Base-by-base conservation (phyloP, 2,329 filamentous ascomycete species). In the Fusarium ambrosium region DNA sequence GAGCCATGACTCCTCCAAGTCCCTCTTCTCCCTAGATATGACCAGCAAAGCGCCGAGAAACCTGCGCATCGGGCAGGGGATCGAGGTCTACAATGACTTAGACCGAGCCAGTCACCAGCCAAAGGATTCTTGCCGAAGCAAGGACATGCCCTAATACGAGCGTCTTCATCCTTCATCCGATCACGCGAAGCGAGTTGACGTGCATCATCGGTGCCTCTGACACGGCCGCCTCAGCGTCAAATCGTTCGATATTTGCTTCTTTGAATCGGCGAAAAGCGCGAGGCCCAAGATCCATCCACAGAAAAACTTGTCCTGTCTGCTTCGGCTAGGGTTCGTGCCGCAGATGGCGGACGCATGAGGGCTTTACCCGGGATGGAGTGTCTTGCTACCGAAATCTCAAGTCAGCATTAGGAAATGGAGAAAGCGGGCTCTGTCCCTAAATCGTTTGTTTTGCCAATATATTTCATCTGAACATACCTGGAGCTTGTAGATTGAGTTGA, bases 181-280 rank as follows among this genome's bases (percentile, higher is more conserved):
- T 37, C 45, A 63, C 55, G 37, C 55, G 55, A 66, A 55, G 62
- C 27, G 43, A 66, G 56, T 51, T 67, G 56, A 63, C 43, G 58
- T 62, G 70, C 71, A 74, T 65, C 63, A 66, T 71, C 61, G 65
- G 56, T 61, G 58, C 27, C 53, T 64, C 36, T 22, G 59, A 55
- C 37, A 55, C 71, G 65, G 64, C 37, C 51, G 22, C 32, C 39
- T 22, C 39, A 27, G 62, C 64, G 24, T 60, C 45, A 51, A 56
- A 69, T 66, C 58, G 65, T 66, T 68, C 69, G 68, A 72, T 65
- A 39, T 36, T 66, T 70, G 65, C 68, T 71, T 77, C 59, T 64
- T 66, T 62, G 20, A 58, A 43, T 37, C 48, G 65, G 48, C 43
- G 8, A 55, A 53, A 8, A 59, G 20, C 10, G 34, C 11, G 32